Evolutionary conservation across 352 stramenopile genomes (phyloP).

Genomic region (Pythium guiyangense): DNA sequence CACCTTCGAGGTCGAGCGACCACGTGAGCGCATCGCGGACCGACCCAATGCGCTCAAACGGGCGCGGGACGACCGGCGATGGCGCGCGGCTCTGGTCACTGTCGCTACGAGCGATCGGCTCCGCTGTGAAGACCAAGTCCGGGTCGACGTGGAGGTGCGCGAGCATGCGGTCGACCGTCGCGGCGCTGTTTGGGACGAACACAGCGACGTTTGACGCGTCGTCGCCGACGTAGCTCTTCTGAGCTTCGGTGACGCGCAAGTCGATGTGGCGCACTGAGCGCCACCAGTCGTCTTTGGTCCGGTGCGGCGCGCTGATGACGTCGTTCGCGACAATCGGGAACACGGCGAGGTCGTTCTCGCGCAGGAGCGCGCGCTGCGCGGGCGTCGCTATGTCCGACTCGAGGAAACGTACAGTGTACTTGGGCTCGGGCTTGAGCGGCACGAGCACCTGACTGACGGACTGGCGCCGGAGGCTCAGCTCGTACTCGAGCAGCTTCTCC

Average conservation of each 20-base stretch:
- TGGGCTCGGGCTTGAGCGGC: conserved; percentile 23
- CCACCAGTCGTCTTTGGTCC: conserved; percentile 45
- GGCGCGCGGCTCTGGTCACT: conserved; percentile 10
- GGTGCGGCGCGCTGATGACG: conserved; percentile 54
- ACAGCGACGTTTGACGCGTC: conserved; percentile 77
- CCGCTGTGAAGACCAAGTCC: conserved; percentile 38
- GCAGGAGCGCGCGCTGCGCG: conserved; percentile 26
- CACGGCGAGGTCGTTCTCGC: conserved; percentile 28
- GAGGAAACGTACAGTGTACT: conserved; percentile 55
- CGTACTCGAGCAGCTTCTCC: conserved; percentile 84
- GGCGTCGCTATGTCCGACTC: conserved; percentile 9
- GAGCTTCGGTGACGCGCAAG: conserved; percentile 34
- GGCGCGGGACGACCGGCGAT: conserved; percentile 16
- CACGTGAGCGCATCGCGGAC: conserved; percentile 70
- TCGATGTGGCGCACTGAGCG: conserved; percentile 75
- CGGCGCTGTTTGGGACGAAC: conserved; percentile 60
- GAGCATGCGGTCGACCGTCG: conserved; percentile 48
- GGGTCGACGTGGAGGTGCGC: conserved; percentile 45
- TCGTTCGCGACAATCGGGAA: conserved; percentile 53
- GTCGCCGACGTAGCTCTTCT: conserved; percentile 42
- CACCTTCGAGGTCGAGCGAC: conserved; percentile 70
- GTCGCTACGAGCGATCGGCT: conserved; percentile 12
- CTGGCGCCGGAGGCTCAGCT: conserved; percentile 45
- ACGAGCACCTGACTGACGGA: conserved; percentile 16
- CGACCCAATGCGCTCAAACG: conserved; percentile 52